Conservation (phyloP, 148 eudicot species). For the Persicaria maculosa region DNA sequence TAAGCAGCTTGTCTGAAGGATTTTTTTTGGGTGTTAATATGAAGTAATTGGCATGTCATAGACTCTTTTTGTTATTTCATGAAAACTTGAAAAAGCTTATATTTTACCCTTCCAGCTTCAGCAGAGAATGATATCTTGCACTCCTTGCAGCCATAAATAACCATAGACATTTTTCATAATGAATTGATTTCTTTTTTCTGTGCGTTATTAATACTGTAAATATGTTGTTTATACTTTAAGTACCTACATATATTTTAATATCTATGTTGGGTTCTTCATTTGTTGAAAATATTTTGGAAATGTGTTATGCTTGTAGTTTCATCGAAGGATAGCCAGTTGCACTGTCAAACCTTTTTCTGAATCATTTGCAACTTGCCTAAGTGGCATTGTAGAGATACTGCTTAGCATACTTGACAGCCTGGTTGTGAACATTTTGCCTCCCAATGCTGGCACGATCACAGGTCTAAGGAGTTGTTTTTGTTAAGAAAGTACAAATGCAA, state of each 20-base stretch:
- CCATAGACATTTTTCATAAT: background rate
- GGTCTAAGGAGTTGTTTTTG: background rate
- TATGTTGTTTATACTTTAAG: background rate
- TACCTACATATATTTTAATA: background rate
- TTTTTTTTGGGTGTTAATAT: background rate
- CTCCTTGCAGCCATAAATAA: background rate
- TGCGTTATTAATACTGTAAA: background rate
- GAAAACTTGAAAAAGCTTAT: background rate
- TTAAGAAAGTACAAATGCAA: background rate
- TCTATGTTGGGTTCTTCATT: background rate
- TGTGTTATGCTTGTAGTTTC: background rate
- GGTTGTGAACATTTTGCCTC: background rate
- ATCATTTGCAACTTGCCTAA: background rate
- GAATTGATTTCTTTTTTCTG: background rate
- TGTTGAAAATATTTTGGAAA: background rate
- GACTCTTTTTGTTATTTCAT: background rate
- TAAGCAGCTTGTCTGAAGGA: background rate
- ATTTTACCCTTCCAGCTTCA: slow-evolving; percentile 1
- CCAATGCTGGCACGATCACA: background rate
- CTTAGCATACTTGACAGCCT: slow-evolving; percentile 3
- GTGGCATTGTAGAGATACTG: background rate
- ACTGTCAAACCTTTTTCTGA: background rate
- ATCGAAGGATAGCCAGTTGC: background rate
- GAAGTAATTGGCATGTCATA: background rate
- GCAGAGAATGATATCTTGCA: background rate